A percentile compares a stretch with the other conserved stretches of the same genome.
These are phyloP conservation scores for Straminergon stramineum DNA, from an alignment of 225 moss, liverwort and hornwort genomes.

Conservation along the genomic window DNA sequence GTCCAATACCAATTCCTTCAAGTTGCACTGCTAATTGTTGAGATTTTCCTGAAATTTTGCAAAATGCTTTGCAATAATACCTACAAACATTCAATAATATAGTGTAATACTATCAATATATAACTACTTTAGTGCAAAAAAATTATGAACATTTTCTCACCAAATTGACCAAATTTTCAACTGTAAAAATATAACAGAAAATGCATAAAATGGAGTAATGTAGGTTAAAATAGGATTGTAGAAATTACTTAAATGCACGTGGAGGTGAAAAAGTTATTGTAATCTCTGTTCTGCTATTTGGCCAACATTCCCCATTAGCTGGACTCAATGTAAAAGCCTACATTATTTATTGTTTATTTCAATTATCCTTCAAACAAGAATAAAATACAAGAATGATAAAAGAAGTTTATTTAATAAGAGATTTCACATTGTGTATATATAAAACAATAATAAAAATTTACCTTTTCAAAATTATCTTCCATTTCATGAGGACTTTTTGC, in stretches of 20 bases:
- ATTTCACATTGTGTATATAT: neutral
- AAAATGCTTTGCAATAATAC: constrained; percentile 68
- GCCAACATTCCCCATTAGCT: constrained; percentile 82
- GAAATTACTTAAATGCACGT: constrained; percentile 44
- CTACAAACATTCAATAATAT: neutral
- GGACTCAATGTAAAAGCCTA: constrained; percentile 70
- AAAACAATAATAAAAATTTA: neutral
- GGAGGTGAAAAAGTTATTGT: constrained; percentile 60
- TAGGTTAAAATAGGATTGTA: neutral
- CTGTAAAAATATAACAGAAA: no score
- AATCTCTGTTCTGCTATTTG: constrained; percentile 58
- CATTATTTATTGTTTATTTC: neutral
- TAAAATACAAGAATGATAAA: neutral
- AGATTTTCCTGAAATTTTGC: constrained; percentile 70
- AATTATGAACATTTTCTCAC: neutral
- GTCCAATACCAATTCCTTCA: constrained; percentile 75
- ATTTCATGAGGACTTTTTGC: neutral
- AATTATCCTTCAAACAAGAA: neutral
- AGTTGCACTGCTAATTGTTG: constrained; percentile 42
- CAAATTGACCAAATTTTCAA: no score
- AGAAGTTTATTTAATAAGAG: no score
- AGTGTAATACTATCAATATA: neutral
- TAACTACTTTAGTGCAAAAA: neutral
- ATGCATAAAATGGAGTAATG: neutral
- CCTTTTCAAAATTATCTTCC: constrained; percentile 15